Evolutionary conservation across 2,329 filamentous ascomycete species (phyloP).

Genomic region (Aureobasidium vineae): DNA sequence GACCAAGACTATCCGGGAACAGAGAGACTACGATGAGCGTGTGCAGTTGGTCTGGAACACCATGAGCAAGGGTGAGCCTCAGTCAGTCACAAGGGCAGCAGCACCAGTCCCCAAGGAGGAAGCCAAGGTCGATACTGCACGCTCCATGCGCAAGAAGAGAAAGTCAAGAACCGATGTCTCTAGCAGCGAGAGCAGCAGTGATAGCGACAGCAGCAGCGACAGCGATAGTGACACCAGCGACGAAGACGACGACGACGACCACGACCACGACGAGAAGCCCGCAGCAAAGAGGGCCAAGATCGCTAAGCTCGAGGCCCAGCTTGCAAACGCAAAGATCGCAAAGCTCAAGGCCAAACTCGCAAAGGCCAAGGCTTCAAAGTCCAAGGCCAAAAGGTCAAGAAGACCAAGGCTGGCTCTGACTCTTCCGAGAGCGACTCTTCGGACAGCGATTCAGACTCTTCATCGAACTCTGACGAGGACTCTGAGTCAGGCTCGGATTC

Average conservation of each 20-base stretch:
- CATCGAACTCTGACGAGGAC: background rate
- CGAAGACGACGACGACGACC: slow-evolving; percentile 19
- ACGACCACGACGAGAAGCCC: slow-evolving; percentile 7
- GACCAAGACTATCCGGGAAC: slow-evolving; percentile 39
- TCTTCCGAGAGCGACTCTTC: slow-evolving; percentile 15
- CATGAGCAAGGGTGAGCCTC: slow-evolving; percentile 28
- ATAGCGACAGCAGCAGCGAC: background rate
- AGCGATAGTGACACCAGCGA: slow-evolving; percentile 26
- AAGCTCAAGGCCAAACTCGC: slow-evolving; percentile 18
- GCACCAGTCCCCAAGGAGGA: slow-evolving; percentile 5
- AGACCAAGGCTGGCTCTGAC: slow-evolving; percentile 15
- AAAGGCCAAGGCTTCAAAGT: background rate
- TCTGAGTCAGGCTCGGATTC: background rate
- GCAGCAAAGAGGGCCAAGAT: slow-evolving; percentile 1
- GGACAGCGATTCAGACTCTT: slow-evolving; percentile 26
- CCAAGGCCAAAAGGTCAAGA: background rate
- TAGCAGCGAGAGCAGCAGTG: slow-evolving; percentile 25
- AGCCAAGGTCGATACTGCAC: slow-evolving; percentile 10
- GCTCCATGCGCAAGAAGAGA: slow-evolving; percentile 32
- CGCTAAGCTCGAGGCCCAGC: slow-evolving; percentile 5
- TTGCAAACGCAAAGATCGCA: slow-evolving; percentile 11
- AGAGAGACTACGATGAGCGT: slow-evolving; percentile 38
- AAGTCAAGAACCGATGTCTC: slow-evolving; percentile 39
- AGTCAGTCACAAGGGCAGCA: background rate
- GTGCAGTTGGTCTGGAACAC: slow-evolving; percentile 32